Conservation (phyloP, 2,329 filamentous ascomycete genomes). For the Penicillium digitatum region DNA sequence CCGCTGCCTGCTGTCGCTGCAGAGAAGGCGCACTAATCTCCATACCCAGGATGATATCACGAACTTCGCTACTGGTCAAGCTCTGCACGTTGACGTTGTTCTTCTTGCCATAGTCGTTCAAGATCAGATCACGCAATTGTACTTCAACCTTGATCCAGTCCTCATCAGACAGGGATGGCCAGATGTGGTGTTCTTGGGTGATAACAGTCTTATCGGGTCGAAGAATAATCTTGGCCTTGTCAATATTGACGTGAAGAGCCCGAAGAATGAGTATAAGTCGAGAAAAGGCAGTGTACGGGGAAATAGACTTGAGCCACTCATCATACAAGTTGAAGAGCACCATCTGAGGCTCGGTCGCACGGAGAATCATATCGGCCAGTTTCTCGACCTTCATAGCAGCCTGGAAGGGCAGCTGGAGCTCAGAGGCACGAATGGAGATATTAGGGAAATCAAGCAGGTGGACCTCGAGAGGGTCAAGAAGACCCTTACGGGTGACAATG, state of each 20-base stretch:
- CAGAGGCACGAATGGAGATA: constrained; percentile 95
- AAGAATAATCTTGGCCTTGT: constrained; percentile 94
- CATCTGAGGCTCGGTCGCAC: constrained; percentile 99
- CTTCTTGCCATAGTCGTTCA: constrained; percentile 99
- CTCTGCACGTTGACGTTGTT: constrained; percentile 99
- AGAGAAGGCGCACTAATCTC: constrained; percentile 97
- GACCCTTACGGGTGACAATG: constrained; percentile 95
- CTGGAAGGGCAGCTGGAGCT: constrained; percentile 96
- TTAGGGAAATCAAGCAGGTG: constrained; percentile 98
- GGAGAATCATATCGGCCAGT: constrained; percentile 96
- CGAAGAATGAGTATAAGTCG: constrained; percentile 88
- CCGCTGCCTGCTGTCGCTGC: constrained; percentile 95
- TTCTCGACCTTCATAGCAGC: constrained; percentile 99
- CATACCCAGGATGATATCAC: constrained; percentile 98
- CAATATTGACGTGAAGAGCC: constrained; percentile 93
- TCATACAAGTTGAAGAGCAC: constrained; percentile 98
- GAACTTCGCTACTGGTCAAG: constrained; percentile 91
- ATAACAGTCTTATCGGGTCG: constrained; percentile 97
- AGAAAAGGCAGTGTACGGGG: constrained; percentile 97
- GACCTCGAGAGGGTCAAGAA: constrained; percentile 93
- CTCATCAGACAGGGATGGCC: constrained; percentile 89
- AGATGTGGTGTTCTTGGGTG: constrained; percentile 98
- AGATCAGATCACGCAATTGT: constrained; percentile 86
- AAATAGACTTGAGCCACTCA: constrained; percentile 97
- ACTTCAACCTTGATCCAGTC: constrained; percentile 99